Base-by-base conservation (phyloP, 176 grass and related monocot species). In the Bolboschoenus planiculmis region DNA sequence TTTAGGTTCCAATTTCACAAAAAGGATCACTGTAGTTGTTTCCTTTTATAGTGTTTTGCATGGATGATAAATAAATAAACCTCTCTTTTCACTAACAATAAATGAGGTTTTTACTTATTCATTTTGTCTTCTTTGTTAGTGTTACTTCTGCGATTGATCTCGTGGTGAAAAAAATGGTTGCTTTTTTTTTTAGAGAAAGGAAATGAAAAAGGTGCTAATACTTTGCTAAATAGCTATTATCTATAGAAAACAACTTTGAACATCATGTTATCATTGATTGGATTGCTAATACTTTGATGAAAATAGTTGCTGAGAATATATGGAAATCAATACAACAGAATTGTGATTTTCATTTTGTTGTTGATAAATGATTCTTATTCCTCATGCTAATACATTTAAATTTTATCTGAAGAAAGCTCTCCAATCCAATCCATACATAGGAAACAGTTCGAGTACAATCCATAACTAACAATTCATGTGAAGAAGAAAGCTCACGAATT, bases 21-120 rank as follows among this genome's bases (percentile, higher is more conserved):
- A 80, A 61, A 88, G 82, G 86, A 34, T 26, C 60, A 83, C 73
- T 78, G 31, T 87, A 30, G 36, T 34, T 30, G 54, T 33, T 86
- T 31, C 83, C 53, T 76, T 83, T 88, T 36, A 10, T 83, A 82
- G 74, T 21, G 62, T 54, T 78, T 84, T 84, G 55, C n/a, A 66
- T 63, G 46, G 62, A 34, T 78, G 85, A 30, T 33, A 72, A n/a
- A 30, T 33, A 72, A 70, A 46, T 30, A 62, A 82, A 44, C 78
- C 66, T 61, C 1, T 65, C 68, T 82, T 54, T 77, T 33, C 35
- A 53, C 44, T 67, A 39, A 68, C 79, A 40, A 65, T 16, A 30
- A 36, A 67, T 6, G 33, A 27, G 54, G 55, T 83, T 60, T 73
- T 58, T 20, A 30, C 15, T 35, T 61, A 34, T 67, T 30, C 35